Conservation (phyloP, 2,329 filamentous ascomycete genomes). For the Pseudopyricularia cyperi region DNA sequence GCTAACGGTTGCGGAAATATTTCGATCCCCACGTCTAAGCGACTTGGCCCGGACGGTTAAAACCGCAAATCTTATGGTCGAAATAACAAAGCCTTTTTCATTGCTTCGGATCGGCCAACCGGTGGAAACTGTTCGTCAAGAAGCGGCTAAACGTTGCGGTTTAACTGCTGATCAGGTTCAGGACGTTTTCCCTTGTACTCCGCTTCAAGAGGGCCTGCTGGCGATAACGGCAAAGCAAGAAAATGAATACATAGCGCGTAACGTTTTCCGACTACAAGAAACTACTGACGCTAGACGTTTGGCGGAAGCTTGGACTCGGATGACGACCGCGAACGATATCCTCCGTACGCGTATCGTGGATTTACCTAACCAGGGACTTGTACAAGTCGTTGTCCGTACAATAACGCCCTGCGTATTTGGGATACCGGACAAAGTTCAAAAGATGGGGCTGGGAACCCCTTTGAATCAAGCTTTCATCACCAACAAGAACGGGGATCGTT, state of each 20-base stretch:
- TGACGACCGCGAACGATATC: too few relatives aligned
- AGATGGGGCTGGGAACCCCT: background rate
- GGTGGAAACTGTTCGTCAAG: background rate
- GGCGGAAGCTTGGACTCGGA: too few relatives aligned
- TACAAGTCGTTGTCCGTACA: too few relatives aligned
- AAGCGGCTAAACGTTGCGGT: background rate
- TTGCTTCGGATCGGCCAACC: background rate
- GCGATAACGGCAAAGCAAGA: too few relatives aligned
- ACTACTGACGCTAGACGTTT: too few relatives aligned
- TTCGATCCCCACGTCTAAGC: conserved; percentile 10
- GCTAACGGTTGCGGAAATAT: conserved; percentile 32
- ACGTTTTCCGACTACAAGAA: too few relatives aligned
- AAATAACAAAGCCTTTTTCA: background rate
- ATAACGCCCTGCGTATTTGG: too few relatives aligned
- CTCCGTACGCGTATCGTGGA: too few relatives aligned
- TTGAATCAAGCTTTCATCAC: background rate
- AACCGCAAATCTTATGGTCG: background rate
- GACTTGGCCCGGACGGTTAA: background rate
- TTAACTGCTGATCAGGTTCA: conserved; percentile 4
- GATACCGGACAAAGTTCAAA: background rate
- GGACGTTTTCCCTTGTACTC: background rate
- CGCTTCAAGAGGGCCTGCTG: background rate
- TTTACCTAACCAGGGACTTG: too few relatives aligned
- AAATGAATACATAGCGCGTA: too few relatives aligned
- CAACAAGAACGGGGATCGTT: background rate